Percentiles rank a stretch among this genome's conserved stretches.
Evolutionary conservation across 768 basidiomycete genomes (phyloP).

Genomic region (Sarcomyxa edulis): DNA sequence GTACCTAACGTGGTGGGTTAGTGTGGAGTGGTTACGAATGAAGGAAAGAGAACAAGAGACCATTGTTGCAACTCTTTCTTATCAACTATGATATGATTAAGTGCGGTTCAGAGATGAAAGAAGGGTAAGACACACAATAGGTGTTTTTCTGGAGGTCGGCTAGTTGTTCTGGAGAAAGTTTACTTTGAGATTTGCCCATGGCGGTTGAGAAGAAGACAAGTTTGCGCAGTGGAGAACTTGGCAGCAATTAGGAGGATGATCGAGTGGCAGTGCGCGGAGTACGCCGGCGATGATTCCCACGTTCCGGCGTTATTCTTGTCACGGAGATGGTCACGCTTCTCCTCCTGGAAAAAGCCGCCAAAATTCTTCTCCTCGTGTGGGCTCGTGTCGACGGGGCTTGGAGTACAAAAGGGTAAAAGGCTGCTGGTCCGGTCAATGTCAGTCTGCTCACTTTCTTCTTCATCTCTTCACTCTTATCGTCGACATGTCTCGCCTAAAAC

Average conservation of each 20-base stretch:
- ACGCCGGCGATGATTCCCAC: too few relatives aligned
- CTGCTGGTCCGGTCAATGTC: too few relatives aligned
- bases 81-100: conserved; percentile 56
- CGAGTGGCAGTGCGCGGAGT: too few relatives aligned
- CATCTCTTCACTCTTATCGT: not conserved
- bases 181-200: conserved; percentile 98
- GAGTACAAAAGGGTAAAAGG: too few relatives aligned
- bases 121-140: conserved; percentile 62
- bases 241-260: too few relatives aligned
- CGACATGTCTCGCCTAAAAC: conserved; percentile 9
- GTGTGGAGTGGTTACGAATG: conserved; percentile 8
- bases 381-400: too few relatives aligned
- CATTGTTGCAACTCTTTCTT: conserved; percentile 97
- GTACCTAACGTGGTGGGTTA: conserved; percentile 58
- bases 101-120: conserved; percentile 11
- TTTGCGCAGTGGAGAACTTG: too few relatives aligned
- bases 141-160: conserved; percentile 96
- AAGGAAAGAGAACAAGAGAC: conserved; percentile 30
- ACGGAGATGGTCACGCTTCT: too few relatives aligned
- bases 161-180: conserved; percentile 91
- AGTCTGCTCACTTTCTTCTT: not conserved
- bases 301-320: too few relatives aligned
- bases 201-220: too few relatives aligned
- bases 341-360: too few relatives aligned
- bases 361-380: too few relatives aligned